Evolutionary conservation across 2,329 filamentous ascomycete genomes (phyloP), one percentile per base, ranked within the genome.

Genomic region (Hypoxylon sp.): DNA sequence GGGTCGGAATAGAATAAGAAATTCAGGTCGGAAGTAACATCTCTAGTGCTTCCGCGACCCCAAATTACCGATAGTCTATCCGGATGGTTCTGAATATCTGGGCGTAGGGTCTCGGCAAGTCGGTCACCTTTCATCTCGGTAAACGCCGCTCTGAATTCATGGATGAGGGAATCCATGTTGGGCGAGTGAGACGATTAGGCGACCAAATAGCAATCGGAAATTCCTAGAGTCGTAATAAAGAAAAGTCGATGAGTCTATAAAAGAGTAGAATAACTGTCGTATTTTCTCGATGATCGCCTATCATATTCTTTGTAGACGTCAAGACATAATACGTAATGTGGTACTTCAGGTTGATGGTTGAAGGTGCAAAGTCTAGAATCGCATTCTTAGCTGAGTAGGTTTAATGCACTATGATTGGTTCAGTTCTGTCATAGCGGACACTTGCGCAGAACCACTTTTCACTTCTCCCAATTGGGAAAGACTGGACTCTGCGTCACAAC

Each of bases 61-160:
- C 85, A 86, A 63, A 97, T 87, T 30, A 80, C 80, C 63, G 81
- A 80, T 31, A 97, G 75, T 49, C 84, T 84, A 49, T 84, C 78
- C 27, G 86, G 81, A 51, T 90, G 77, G 35, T 80, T 63, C 3
- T 88, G 82, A 37, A 88, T 71, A 51, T 88, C 78, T 25, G 93
- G 92, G 9, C 83, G 87, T 51, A 97, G 76, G 7, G 89, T 89
- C 52, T 83, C 80, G 13, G 91, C 88, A 26, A 97, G 81, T 37
- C 79, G 78, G 63, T 88, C 87, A 53, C 91, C 91, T 67, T 89
- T 83, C 48, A 80, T 78, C 20, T 75, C 71, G 36, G 76, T 71
- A 65, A 91, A 81, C 27, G 90, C 90, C 49, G 81, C 74, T 46
- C 82, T 83, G 69, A 96, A 96, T 52, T 89, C 84, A 30, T 78